Percentiles rank a stretch among this genome's conserved stretches.
phyloP scores from a whole-genome alignment of 2,329 filamentous ascomycete genomes.

The Aspergillus ochraceus region DNA sequence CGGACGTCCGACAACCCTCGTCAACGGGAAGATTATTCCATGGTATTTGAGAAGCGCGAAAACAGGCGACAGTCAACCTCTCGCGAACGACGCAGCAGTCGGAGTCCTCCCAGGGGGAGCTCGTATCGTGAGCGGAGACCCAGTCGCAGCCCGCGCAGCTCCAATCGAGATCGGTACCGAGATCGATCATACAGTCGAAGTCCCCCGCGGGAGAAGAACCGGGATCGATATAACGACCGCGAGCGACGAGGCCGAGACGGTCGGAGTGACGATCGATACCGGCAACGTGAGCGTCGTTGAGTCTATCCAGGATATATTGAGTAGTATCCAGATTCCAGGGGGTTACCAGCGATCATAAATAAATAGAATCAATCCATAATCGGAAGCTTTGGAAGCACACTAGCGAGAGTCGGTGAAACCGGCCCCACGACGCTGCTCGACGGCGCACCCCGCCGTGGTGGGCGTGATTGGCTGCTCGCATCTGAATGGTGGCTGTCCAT shows the following conservation, averaged over 20 bases:
- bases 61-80: conserved; percentile 15
- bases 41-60: conserved; percentile 70
- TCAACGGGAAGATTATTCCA: conserved; percentile 62
- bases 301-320: too few species aligned
- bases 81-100: conserved; percentile 38
- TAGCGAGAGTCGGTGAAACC: conserved; percentile 17
- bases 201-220: conserved; percentile 33
- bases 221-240: conserved; percentile 37
- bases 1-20: conserved; percentile 61
- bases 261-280: conserved; percentile 31
- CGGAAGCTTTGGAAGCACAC: background rate
- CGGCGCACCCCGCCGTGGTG: conserved; percentile 10
- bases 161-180: conserved; percentile 37
- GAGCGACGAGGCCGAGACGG: conserved; percentile 25
- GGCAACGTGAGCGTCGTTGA: conserved; percentile 26
- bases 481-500: background rate
- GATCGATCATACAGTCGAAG: conserved; percentile 36
- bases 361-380: background rate
- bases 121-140: conserved; percentile 31
- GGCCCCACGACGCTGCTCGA: conserved; percentile 14
- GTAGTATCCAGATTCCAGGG: too few species aligned
- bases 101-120: conserved; percentile 44
- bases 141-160: conserved; percentile 30
- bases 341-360: background rate
- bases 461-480: conserved; percentile 6